A percentile compares a stretch with the other conserved stretches of the same genome.
Conservation (phyloP, 495 filamentous ascomycete species). For the Penicillium longicatenatum region DNA sequence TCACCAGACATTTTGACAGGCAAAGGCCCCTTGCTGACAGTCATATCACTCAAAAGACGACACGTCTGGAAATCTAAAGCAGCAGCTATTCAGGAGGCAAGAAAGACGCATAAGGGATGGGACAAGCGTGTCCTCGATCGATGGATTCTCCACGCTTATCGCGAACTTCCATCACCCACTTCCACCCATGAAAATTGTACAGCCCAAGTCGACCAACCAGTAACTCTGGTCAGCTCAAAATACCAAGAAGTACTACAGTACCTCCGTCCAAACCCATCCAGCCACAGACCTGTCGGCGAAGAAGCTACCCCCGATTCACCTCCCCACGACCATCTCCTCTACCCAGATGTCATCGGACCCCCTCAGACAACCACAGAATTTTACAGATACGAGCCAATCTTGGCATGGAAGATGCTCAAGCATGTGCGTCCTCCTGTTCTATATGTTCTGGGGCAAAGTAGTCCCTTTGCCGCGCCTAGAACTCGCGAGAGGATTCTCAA, state of each 20-base stretch:
- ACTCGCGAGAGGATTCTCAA: constrained; percentile 19
- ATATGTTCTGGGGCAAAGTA: constrained; percentile 57
- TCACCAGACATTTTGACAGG: constrained; percentile 46
- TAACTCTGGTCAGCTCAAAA: constrained; percentile 4
- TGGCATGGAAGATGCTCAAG: constrained; percentile 17
- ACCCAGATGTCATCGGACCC: constrained; percentile 35
- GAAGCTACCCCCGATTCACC: background rate
- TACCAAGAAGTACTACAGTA: constrained; percentile 41
- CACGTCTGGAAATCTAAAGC: constrained; percentile 69
- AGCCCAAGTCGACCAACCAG: background rate
- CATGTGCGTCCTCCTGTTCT: constrained; percentile 61
- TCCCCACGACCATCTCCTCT: constrained; percentile 7
- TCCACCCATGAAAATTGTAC: background rate
- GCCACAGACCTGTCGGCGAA: constrained; percentile 1
- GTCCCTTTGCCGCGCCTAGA: constrained; percentile 47
- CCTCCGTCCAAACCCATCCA: constrained; percentile 33
- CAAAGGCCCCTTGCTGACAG: constrained; percentile 31
- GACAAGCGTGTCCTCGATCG: constrained; percentile 69
- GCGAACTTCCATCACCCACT: constrained; percentile 56
- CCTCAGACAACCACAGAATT: constrained; percentile 41
- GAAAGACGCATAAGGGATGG: constrained; percentile 60
- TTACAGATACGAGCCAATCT: constrained; percentile 45
- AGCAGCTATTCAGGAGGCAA: constrained; percentile 61
- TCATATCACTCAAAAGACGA: constrained; percentile 59
- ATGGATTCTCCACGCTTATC: constrained; percentile 67